A percentile compares a stretch with the other conserved stretches of the same genome.
phyloP scores from a whole-genome alignment of 2,329 filamentous ascomycete genomes.

The Paecilomyces dactylethromorphus region DNA sequence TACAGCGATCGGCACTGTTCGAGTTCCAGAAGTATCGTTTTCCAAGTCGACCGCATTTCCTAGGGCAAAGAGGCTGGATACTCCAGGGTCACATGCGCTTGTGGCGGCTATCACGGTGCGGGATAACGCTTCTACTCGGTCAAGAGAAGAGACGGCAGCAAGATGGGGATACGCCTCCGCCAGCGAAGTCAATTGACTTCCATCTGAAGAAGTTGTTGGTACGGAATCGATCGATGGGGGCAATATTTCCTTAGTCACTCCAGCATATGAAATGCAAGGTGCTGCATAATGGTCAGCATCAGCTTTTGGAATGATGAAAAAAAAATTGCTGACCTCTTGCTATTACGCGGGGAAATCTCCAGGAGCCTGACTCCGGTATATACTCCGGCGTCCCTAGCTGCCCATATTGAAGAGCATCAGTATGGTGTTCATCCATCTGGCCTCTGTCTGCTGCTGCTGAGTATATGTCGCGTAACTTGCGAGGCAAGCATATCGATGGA shows the following conservation, averaged over 20 bases:
- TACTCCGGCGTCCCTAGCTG: slow-evolving; percentile 50
- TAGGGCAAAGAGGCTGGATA: slow-evolving; percentile 41
- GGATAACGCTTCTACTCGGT: slow-evolving; percentile 24
- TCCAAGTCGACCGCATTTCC: slow-evolving; percentile 40
- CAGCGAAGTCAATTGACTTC: slow-evolving; percentile 15
- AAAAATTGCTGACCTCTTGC: slow-evolving; percentile 16
- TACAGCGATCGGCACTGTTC: slow-evolving; percentile 30
- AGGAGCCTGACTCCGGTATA: slow-evolving; percentile 38
- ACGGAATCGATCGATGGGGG: slow-evolving; percentile 12
- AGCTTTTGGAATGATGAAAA: not conserved
- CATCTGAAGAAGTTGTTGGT: not conserved
- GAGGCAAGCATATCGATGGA: slow-evolving; percentile 24
- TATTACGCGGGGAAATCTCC: slow-evolving; percentile 42
- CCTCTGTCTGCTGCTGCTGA: slow-evolving; percentile 28
- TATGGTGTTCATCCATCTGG: slow-evolving; percentile 52
- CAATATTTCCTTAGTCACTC: slow-evolving; percentile 20
- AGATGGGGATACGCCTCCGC: slow-evolving; percentile 28
- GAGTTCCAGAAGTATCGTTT: slow-evolving; percentile 16
- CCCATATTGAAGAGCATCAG: slow-evolving; percentile 50
- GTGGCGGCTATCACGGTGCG: slow-evolving; percentile 20
- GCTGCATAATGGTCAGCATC: slow-evolving; percentile 10
- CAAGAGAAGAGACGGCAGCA: slow-evolving; percentile 23
- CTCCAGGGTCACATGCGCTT: slow-evolving; percentile 26
- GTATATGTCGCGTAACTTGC: slow-evolving; percentile 15
- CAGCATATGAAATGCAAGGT: slow-evolving; percentile 21